Conservation (phyloP, 495 filamentous ascomycete species). For the Letharia columbiana region DNA sequence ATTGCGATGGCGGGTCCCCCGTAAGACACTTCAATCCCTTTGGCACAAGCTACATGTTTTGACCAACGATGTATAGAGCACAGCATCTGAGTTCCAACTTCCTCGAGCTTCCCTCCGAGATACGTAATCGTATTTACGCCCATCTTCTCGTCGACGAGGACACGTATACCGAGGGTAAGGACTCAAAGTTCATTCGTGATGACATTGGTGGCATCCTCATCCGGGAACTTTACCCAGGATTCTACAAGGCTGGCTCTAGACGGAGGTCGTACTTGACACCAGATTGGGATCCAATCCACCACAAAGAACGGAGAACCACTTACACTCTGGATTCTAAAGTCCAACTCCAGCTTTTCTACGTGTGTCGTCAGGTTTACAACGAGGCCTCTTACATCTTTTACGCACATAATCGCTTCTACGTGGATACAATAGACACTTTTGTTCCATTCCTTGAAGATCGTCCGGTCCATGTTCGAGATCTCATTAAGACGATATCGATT, state of each 20-base stretch:
- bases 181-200: background rate
- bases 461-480: background rate
- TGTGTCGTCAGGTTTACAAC: background rate
- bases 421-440: background rate
- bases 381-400: background rate
- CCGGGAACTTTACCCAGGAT: background rate
- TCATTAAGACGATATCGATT: background rate
- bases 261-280: background rate
- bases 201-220: background rate
- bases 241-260: background rate
- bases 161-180: background rate
- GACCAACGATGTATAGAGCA: background rate
- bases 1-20: background rate
- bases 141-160: background rate
- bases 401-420: background rate
- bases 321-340: background rate
- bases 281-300: background rate
- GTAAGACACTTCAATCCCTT: background rate
- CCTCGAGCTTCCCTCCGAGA: background rate
- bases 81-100: background rate
- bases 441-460: background rate
- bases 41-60: background rate
- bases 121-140: background rate
- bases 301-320: background rate
- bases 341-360: background rate